Conservation (phyloP, 495 filamentous ascomycete genomes). For the Neohortaea acidophila region DNA sequence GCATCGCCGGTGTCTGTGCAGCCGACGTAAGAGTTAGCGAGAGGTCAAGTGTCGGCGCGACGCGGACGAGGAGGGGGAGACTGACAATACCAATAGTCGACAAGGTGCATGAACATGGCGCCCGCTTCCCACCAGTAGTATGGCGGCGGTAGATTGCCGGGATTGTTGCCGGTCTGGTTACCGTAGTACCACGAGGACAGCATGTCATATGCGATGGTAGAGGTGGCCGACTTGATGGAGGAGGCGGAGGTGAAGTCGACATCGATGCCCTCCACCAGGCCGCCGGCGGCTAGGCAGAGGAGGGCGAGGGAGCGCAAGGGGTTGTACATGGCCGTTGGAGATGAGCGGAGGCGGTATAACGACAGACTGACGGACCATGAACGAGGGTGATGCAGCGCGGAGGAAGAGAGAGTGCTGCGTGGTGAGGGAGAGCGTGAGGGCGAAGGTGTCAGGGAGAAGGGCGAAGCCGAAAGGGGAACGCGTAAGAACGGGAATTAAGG, state of each 20-base stretch:
- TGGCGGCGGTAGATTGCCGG: constrained; percentile 26
- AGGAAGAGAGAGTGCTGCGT: too few species aligned
- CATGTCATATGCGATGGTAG: constrained; percentile 23
- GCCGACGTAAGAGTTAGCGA: too few species aligned
- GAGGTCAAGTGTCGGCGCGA: too few species aligned
- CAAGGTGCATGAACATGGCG: constrained; percentile 34
- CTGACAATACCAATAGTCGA: constrained; percentile 42
- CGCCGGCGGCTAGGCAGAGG: background rate
- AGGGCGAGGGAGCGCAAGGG: too few species aligned
- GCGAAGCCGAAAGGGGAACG: too few species aligned
- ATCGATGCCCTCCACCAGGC: constrained; percentile 3
- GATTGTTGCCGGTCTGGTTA: constrained; percentile 32
- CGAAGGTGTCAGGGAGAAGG: too few species aligned
- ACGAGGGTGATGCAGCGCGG: too few species aligned
- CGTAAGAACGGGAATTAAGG: too few species aligned
- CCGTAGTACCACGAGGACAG: constrained; percentile 29
- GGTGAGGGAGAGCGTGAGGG: too few species aligned
- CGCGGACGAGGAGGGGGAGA: background rate
- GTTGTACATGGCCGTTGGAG: too few species aligned
- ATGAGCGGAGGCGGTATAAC: too few species aligned
- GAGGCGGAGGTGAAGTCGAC: constrained; percentile 7
- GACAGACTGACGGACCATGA: too few species aligned
- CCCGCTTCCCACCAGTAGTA: constrained; percentile 37
- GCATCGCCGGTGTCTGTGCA: constrained; percentile 33
- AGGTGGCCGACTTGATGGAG: constrained; percentile 25